Evolutionary conservation across 768 basidiomycete species (phyloP).

Genomic region (Ramaria sp.): DNA sequence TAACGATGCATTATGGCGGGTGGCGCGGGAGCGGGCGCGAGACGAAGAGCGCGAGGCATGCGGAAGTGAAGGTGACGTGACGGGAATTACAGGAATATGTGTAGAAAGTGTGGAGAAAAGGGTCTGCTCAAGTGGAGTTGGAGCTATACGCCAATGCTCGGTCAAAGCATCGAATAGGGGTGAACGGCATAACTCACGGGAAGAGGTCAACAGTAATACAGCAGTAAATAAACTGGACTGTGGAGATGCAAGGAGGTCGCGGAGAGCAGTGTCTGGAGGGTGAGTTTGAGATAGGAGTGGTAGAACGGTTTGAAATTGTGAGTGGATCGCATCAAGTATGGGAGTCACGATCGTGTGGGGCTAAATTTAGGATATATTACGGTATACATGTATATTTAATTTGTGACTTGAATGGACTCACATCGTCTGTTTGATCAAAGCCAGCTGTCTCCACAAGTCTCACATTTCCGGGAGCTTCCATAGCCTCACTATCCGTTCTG

Average conservation of each 20-base stretch:
- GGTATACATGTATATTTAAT: neutral
- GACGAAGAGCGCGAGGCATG: neutral
- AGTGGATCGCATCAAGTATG: constrained; percentile 1
- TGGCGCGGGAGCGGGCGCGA: neutral
- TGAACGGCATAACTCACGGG: no score
- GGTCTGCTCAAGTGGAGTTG: constrained; percentile 1
- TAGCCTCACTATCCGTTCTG: neutral
- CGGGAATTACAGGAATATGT: constrained; percentile 5
- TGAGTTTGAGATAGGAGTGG: neutral
- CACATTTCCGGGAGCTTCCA: neutral
- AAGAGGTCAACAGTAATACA: no score
- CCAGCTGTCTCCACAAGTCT: neutral
- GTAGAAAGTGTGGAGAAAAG: constrained; percentile 1
- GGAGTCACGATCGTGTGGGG: neutral
- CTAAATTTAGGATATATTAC: neutral
- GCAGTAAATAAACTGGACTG: neutral
- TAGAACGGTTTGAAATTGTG: neutral
- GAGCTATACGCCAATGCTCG: no score
- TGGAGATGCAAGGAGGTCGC: neutral
- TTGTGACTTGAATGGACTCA: neutral
- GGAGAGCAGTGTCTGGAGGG: neutral
- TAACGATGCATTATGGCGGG: neutral
- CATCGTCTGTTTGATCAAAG: constrained; percentile 3
- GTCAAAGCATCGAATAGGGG: no score
- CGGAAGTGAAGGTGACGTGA: neutral